These are phyloP conservation scores for Suillus paluster DNA, from an alignment of 768 basidiomycete genomes.

Conservation along the genomic window DNA sequence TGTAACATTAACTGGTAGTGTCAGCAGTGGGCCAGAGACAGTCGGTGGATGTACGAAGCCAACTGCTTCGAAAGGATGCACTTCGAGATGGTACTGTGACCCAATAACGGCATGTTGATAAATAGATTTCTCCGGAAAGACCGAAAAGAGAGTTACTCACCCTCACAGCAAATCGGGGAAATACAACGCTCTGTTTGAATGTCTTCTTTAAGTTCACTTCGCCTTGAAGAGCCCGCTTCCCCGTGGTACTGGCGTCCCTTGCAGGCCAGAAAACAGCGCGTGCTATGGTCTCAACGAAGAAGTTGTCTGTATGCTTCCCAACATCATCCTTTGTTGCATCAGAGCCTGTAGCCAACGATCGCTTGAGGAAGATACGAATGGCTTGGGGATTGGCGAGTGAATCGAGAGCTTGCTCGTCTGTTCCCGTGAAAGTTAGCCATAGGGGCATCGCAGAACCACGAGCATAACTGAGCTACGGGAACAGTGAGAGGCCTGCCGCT, in stretches of 20 bases:
- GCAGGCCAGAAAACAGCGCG: slow-evolving; percentile 53
- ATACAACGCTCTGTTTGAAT: slow-evolving; percentile 48
- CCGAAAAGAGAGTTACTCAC: slow-evolving; percentile 36
- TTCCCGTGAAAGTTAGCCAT: slow-evolving; percentile 46
- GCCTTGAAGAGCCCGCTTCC: slow-evolving; percentile 48
- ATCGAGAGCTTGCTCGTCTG: slow-evolving; percentile 54
- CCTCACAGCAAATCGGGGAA: slow-evolving; percentile 50
- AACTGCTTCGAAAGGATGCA: slow-evolving; percentile 46
- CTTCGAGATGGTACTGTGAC: slow-evolving; percentile 48
- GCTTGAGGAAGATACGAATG: slow-evolving; percentile 46
- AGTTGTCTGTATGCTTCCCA: slow-evolving; percentile 48
- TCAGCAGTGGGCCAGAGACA: slow-evolving; percentile 38
- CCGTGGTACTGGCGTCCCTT: slow-evolving; percentile 28
- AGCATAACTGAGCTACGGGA: slow-evolving; percentile 50
- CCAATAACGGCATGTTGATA: neutral
- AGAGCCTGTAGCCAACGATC: slow-evolving; percentile 52
- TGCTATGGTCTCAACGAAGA: slow-evolving; percentile 46
- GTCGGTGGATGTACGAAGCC: slow-evolving; percentile 42
- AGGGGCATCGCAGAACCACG: slow-evolving; percentile 58
- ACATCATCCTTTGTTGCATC: slow-evolving; percentile 47
- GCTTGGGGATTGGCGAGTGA: slow-evolving; percentile 47
- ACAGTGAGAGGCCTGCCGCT: neutral
- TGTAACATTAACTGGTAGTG: slow-evolving; percentile 44
- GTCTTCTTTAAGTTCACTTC: slow-evolving; percentile 53
- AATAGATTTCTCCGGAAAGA: neutral